These are phyloP conservation scores for Asterophora parasitica DNA, from an alignment of 768 basidiomycete genomes.

Conservation along the genomic window DNA sequence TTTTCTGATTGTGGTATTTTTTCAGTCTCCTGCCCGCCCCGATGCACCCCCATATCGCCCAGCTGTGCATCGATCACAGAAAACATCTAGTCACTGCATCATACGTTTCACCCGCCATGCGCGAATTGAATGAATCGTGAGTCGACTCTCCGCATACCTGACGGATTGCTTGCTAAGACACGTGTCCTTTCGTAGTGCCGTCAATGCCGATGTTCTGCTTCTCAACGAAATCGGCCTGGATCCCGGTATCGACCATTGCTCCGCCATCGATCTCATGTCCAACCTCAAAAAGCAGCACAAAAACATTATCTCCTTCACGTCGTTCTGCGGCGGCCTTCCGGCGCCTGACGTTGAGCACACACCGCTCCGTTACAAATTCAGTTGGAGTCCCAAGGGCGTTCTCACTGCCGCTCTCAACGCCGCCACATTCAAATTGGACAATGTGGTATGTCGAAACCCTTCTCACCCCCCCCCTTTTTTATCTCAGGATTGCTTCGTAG, in stretches of 20 bases:
- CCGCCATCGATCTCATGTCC: constrained; percentile 67
- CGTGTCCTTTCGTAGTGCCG: constrained; percentile 38
- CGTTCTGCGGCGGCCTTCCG: constrained; percentile 92
- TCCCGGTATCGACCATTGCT: constrained; percentile 87
- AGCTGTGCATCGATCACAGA: constrained; percentile 59
- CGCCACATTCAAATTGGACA: constrained; percentile 59
- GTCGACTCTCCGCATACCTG: constrained; percentile 13
- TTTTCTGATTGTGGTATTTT: not conserved
- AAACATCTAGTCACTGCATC: constrained; percentile 90
- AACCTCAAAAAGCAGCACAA: constrained; percentile 47
- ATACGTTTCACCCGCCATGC: constrained; percentile 81
- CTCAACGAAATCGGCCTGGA: constrained; percentile 90
- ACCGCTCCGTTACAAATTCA: constrained; percentile 88
- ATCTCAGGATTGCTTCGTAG: constrained; percentile 26
- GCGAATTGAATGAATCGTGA: constrained; percentile 54
- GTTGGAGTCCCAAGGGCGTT: constrained; percentile 90
- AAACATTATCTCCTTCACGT: constrained; percentile 67
- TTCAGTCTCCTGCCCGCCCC: constrained; percentile 73
- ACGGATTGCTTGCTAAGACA: not conserved
- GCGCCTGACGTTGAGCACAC: constrained; percentile 61
- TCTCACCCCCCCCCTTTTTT: not conserved
- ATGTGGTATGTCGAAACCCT: constrained; percentile 40
- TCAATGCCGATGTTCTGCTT: constrained; percentile 58
- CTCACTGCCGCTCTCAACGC: constrained; percentile 72
- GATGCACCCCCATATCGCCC: constrained; percentile 68